Evolutionary conservation across 2,329 filamentous ascomycete genomes (phyloP).

Genomic region (Escovopsis sp.): DNA sequence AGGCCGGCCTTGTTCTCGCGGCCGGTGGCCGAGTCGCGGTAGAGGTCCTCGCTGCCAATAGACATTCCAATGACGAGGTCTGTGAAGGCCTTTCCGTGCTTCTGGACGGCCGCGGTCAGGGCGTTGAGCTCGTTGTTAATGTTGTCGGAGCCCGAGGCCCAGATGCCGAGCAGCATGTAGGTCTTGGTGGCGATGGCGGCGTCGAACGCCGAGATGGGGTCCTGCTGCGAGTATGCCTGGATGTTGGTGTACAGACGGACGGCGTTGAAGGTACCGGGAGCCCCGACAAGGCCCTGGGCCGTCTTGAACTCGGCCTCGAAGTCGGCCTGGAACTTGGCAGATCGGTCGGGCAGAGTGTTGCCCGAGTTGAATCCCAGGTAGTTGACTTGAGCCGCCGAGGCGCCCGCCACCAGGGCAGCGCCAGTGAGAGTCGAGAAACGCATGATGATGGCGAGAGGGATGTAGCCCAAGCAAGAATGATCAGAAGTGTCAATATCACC

Average conservation of each 20-base stretch:
- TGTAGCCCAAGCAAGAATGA: too few relatives aligned
- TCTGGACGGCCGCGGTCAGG: slow-evolving; percentile 38
- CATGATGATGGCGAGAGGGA: slow-evolving; percentile 26
- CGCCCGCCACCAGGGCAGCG: slow-evolving; percentile 23
- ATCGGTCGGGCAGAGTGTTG: slow-evolving; percentile 28
- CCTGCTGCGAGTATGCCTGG: slow-evolving; percentile 49
- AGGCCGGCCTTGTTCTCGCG: slow-evolving; percentile 46
- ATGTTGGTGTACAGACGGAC: slow-evolving; percentile 56
- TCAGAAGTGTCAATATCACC: too few relatives aligned
- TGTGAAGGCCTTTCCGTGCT: slow-evolving; percentile 35
- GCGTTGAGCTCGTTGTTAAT: slow-evolving; percentile 47
- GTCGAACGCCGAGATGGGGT: slow-evolving; percentile 71
- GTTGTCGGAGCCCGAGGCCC: slow-evolving; percentile 40
- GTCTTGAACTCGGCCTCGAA: slow-evolving; percentile 31
- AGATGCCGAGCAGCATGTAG: slow-evolving; percentile 49
- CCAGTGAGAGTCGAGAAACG: slow-evolving; percentile 24
- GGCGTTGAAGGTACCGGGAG: slow-evolving; percentile 41
- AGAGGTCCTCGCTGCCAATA: slow-evolving; percentile 54
- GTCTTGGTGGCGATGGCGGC: slow-evolving; percentile 48
- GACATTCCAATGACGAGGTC: slow-evolving; percentile 49
- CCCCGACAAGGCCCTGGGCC: slow-evolving; percentile 18
- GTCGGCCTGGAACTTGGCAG: slow-evolving; percentile 38
- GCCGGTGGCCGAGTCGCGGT: slow-evolving; percentile 47
- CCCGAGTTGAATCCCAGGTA: slow-evolving; percentile 42
- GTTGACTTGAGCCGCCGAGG: slow-evolving; percentile 27